phyloP scores from a whole-genome alignment of 139 green algal genomes.

The Chlamydomonas applanata region DNA sequence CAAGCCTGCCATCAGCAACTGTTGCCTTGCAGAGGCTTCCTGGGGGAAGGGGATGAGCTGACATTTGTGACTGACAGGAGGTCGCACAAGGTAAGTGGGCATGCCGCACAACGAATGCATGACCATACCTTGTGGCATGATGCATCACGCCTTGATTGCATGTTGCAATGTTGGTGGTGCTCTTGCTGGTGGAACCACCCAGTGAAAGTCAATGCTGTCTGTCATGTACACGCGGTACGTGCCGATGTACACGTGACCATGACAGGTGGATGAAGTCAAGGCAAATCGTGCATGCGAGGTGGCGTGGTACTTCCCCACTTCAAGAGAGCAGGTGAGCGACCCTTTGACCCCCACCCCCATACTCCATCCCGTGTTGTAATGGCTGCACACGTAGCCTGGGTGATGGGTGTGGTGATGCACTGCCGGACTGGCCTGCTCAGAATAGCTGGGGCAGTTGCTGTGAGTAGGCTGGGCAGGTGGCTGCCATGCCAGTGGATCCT shows the following conservation, averaged over 20 bases:
- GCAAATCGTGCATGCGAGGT: constrained; percentile 56
- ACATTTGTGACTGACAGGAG: constrained; percentile 72
- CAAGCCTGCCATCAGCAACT: too few species aligned
- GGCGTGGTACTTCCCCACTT: constrained; percentile 76
- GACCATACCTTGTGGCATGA: neutral
- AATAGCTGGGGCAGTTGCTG: constrained; percentile 1
- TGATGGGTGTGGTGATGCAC: neutral
- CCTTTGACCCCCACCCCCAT: constrained; percentile 7
- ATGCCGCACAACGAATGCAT: neutral
- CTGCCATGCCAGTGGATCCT: neutral
- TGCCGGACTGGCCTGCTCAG: neutral
- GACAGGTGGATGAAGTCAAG: constrained; percentile 44
- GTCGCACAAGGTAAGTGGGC: constrained; percentile 40
- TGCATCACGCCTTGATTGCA: neutral
- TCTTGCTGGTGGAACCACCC: too few species aligned
- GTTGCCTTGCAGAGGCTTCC: constrained; percentile 61
- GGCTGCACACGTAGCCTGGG: neutral
- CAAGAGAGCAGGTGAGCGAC: constrained; percentile 48
- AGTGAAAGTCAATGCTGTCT: too few species aligned
- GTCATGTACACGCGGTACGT: too few species aligned
- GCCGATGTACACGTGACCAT: neutral
- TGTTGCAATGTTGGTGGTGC: too few species aligned
- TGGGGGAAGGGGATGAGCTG: constrained; percentile 45
- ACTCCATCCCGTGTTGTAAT: constrained; percentile 71
- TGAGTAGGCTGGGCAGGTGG: too few species aligned